A percentile compares a stretch with the other conserved stretches of the same genome.
These are phyloP conservation scores for Raffaelea ambrosiae DNA, from an alignment of 2,329 filamentous ascomycete genomes.

Conservation along the genomic window DNA sequence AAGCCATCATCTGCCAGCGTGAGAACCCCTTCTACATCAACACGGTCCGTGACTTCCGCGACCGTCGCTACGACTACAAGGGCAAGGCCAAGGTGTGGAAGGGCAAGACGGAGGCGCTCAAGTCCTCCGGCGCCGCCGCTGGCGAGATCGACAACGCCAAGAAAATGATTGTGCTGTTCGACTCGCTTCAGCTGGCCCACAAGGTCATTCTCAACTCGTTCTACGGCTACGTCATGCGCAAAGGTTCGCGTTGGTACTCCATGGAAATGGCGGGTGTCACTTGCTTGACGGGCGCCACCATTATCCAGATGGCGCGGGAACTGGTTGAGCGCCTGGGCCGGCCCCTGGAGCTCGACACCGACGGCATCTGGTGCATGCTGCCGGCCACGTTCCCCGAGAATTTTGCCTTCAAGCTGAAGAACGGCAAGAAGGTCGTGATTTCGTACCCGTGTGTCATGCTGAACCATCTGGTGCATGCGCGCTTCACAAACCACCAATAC, in stretches of 20 bases:
- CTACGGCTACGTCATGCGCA: conserved; percentile 99
- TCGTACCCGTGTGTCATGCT: conserved; percentile 99
- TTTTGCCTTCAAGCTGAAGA: conserved; percentile 87
- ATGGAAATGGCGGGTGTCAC: conserved; percentile 99
- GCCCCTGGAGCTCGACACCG: conserved; percentile 89
- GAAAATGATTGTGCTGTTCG: conserved; percentile 96
- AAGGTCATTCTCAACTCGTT: conserved; percentile 99
- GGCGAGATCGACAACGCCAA: conserved; percentile 85
- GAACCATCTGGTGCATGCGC: conserved; percentile 90
- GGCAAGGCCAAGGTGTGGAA: conserved; percentile 98
- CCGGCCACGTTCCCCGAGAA: conserved; percentile 95
- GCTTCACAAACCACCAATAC: conserved; percentile 96
- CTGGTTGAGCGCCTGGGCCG: conserved; percentile 89
- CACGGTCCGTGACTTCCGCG: conserved; percentile 91
- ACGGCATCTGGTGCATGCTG: conserved; percentile 99
- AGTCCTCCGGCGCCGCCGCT: conserved; percentile 67
- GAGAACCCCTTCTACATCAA: conserved; percentile 99
- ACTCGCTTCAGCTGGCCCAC: conserved; percentile 92
- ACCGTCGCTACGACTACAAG: conserved; percentile 97
- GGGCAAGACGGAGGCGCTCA: conserved; percentile 82
- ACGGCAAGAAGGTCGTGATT: conserved; percentile 91
- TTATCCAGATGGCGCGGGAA: conserved; percentile 92
- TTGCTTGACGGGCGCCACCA: conserved; percentile 88
- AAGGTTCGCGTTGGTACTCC: conserved; percentile 97
- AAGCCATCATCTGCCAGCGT: conserved; percentile 95